Base-by-base conservation (phyloP, 1,284 basidiomycete genomes). In the Trichosporon faecale region DNA sequence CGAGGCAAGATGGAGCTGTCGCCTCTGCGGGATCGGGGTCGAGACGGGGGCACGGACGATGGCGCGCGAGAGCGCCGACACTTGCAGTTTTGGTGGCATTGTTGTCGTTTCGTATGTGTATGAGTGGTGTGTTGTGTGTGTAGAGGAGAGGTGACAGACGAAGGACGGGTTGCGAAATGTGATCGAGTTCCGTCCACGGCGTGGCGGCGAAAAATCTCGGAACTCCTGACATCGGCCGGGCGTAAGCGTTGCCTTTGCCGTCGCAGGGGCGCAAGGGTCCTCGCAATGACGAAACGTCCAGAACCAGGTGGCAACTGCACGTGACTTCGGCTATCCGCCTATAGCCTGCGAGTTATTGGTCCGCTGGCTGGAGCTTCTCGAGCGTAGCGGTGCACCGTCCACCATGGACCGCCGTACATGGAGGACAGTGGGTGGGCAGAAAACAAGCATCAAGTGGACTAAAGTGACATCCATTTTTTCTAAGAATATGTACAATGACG, bases 281-380 rank as follows among this genome's bases (percentile, higher is more conserved):
- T n/a, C 14, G 29, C 8, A 31, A 61, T 31, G 57, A 61, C 57
- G 57, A 61, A 61, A 31, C 57, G 18, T 61, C 57, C 57, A 61
- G 57, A 61, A 61, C 57, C 57, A 61, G 57, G 27, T 31, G 29
- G 57, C 57, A 29, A 61, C n/a, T 16, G 55, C 55, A 60, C 55
- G 55, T 60, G 55, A 31, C 27, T 21, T 52, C 49, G 49, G 49
- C 49, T 52, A 52, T 52, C 49, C 49, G 49, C 49, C 23, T 52
- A 52, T 52, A 52, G 21, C 49, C 21, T n/a, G 40, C 40, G 16
- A 5, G 40, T 33, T n/a, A 44, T 44, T 44, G 40, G 40, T 44
- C 40, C 40, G 40, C 18, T 7, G 5, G 9, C 12, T 12, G 31
- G 9, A 33, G 31, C 31, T n/a, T n/a, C n/a, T n/a, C n/a, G n/a